These are phyloP conservation scores for Glutinoglossum americanum DNA, from an alignment of 495 filamentous ascomycete species.

Conservation along the genomic window DNA sequence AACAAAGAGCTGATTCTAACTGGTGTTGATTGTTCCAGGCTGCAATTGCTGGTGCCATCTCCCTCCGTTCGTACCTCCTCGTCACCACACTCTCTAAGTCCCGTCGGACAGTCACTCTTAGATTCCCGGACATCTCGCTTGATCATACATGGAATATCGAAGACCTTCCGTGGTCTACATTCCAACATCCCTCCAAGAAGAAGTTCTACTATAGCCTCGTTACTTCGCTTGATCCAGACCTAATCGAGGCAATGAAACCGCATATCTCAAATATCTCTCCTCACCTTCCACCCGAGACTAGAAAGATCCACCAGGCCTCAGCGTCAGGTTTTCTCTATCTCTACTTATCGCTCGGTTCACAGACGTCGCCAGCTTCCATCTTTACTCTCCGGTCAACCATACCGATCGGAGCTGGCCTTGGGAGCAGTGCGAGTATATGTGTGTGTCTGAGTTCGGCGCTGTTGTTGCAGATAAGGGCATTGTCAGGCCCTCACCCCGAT, in stretches of 20 bases:
- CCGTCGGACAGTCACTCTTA: slow-evolving; percentile 59
- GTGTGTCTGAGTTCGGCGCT: slow-evolving; percentile 80
- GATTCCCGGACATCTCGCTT: slow-evolving; percentile 70
- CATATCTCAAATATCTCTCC: slow-evolving; percentile 48
- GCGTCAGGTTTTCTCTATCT: slow-evolving; percentile 81
- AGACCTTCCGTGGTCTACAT: slow-evolving; percentile 61
- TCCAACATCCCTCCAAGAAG: slow-evolving; percentile 62
- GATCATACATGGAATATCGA: slow-evolving; percentile 85
- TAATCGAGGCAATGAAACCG: slow-evolving; percentile 56
- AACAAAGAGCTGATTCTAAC: neutral
- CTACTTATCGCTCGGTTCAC: slow-evolving; percentile 67
- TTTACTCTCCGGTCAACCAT: slow-evolving; percentile 90
- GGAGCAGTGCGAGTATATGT: slow-evolving; percentile 77
- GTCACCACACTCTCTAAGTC: slow-evolving; percentile 81
- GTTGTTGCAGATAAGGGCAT: slow-evolving; percentile 65
- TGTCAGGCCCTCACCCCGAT: slow-evolving; percentile 74
- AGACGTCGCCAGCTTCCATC: slow-evolving; percentile 51
- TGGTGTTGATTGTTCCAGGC: slow-evolving; percentile 21
- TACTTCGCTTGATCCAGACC: slow-evolving; percentile 59
- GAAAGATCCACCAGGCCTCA: slow-evolving; percentile 60
- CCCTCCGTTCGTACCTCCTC: slow-evolving; percentile 83
- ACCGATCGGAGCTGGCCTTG: slow-evolving; percentile 77
- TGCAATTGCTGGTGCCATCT: slow-evolving; percentile 84
- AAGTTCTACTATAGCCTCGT: slow-evolving; percentile 83
- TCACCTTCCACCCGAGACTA: slow-evolving; percentile 34